Base-by-base conservation (phyloP, 1,284 basidiomycete species). In the Meira miltonrushii region DNA sequence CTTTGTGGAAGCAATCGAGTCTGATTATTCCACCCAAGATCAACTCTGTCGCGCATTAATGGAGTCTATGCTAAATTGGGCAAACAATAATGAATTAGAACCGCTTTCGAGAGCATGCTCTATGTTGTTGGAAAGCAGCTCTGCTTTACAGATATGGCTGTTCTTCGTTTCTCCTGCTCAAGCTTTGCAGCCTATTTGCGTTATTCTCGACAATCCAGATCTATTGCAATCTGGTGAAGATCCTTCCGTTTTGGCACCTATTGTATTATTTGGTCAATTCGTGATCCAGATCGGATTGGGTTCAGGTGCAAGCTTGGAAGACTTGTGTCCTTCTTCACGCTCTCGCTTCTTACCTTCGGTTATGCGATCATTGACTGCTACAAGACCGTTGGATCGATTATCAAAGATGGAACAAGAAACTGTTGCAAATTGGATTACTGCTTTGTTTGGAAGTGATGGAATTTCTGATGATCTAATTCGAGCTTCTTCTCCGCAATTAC, bases 401-500 rank as follows among this genome's bases (percentile, higher is more conserved):
- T 40, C 61, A 0, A 65, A 67, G 5, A 72, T 78, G 3, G 72
- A 81, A 47, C 64, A 71, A 5, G 63, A 65, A 1, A 76, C 77
- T 0, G 65, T 80, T 10, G 60, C 60, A 1, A 67, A 76, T 0
- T 80, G 79, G 79, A 69, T 80, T 40, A 61, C 65, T 2, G 79
- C 77, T 0, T 65, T 80, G 1, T 79, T 78, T 48, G 79, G 78
- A 17, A 64, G 67, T 46, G 79, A 80, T 49, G 79, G 79, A 0
- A 79, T 80, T 50, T 74, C 75, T 9, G 79, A 80, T 54, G 79
- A 80, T 12, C 67, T 80, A 17, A 74, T 79, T 48, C 65, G 67
- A 19, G 66, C 79, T 2, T 83, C 82, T 0, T 73, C 80, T 0
- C 81, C 82, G 1, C 73, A 72, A 11, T 74, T 75, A 0, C 74